phyloP scores from a whole-genome alignment of 371 early-diverging fungal species.

The Hamiltosporidium tvaerminnensis region DNA sequence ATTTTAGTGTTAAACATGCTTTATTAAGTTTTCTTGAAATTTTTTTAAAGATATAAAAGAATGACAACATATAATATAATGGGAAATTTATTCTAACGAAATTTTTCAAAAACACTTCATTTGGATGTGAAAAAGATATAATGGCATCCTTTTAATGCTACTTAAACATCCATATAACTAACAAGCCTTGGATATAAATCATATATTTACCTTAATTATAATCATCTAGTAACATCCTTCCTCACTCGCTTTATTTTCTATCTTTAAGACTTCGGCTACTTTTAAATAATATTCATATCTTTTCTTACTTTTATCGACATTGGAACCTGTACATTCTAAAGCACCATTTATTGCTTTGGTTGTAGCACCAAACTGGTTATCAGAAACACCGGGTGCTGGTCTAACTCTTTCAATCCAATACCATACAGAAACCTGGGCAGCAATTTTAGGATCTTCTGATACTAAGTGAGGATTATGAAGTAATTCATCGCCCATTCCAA shows the following conservation, averaged over 20 bases:
- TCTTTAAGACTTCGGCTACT: conserved; percentile 43
- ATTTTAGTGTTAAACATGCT: no score
- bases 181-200: no score
- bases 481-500: conserved; percentile 44
- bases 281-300: conserved; percentile 46
- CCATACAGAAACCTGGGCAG: conserved; percentile 42
- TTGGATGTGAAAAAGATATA: no score
- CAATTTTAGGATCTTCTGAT: conserved; percentile 46
- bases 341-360: conserved; percentile 54
- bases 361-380: conserved; percentile 47
- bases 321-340: conserved; percentile 47
- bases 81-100: no score
- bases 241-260: conserved; percentile 39
- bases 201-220: background rate
- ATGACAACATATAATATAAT: no score
- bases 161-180: no score
- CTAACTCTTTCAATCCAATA: conserved; percentile 52
- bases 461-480: conserved; percentile 50
- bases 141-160: no score
- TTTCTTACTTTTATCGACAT: conserved; percentile 26
- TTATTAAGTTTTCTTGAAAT: no score
- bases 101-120: no score
- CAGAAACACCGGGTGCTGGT: conserved; percentile 32
- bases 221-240: conserved; percentile 42
- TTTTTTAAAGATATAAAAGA: no score